Conservation (phyloP, 257 asterid genomes). For the Nicotiana knightiana region DNA sequence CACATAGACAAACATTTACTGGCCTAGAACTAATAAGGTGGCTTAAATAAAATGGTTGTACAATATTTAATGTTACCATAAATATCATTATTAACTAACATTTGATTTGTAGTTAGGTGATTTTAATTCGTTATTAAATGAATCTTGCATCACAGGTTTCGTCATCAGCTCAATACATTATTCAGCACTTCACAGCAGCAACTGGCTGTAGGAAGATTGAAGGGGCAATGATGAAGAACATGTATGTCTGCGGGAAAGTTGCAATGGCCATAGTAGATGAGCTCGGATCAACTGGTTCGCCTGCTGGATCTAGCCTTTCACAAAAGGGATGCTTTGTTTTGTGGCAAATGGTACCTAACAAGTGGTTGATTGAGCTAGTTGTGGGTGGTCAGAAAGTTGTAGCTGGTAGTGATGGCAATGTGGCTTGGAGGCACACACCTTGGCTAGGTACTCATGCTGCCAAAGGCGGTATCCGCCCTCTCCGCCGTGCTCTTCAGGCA, state of each 20-base stretch:
- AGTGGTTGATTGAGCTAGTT: conserved; percentile 71
- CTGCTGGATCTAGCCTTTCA: conserved; percentile 14
- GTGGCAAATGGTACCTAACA: conserved; percentile 83
- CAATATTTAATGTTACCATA: neutral
- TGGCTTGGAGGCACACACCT: conserved; percentile 92
- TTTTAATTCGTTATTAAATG: neutral
- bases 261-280: conserved; percentile 63
- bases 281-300: conserved; percentile 17
- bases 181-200: conserved; percentile 77
- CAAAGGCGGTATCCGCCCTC: conserved; percentile 75
- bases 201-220: conserved; percentile 69
- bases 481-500: conserved; percentile 80
- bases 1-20: conserved; percentile 18
- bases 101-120: neutral
- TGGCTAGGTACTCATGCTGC: conserved; percentile 85
- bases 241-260: conserved; percentile 69
- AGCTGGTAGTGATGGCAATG: conserved; percentile 76
- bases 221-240: conserved; percentile 42
- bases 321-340: conserved; percentile 77
- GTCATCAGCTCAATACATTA: conserved; percentile 76
- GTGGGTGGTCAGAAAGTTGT: conserved; percentile 71
- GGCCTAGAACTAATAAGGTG: neutral
- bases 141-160: conserved; percentile 37
- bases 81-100: neutral
- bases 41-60: neutral